Base-by-base conservation (phyloP, 805 yeast species). In the Saccharomycopsis babjevae region DNA sequence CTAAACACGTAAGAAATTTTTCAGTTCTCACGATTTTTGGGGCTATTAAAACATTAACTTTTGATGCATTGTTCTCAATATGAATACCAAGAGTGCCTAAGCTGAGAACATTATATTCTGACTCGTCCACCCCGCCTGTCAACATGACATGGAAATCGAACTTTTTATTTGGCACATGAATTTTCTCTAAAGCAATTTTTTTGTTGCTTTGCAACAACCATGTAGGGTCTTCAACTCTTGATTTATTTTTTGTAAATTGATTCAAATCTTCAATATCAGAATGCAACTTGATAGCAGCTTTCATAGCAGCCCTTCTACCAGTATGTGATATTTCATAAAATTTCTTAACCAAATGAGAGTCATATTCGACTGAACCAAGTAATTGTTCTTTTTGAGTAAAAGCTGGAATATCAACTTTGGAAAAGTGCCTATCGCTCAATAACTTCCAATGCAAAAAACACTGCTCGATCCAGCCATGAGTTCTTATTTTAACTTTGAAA, bases 391-490 rank as follows among this genome's bases (percentile, higher is more conserved):
- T 59, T 5, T 50, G 56, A 60, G 15, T 68, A 69, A 81, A 81
- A 46, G 70, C 67, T 78, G 76, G 56, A 83, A 72, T 28, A 75
- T 73, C 2, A 3, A 46, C 52, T 32, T 46, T 46, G 83, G 79
- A 20, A 34, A 54, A 61, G 60, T 76, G 75, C 1, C 81, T 68
- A n/a, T 77, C 75, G 15, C 78, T 76, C 54, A 80, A 72, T 13
- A 59, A 32, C 75, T 73, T 73, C 92, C 94, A 88, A 55, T 77
- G 71, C 0, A 80, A 75, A 64, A 79, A 93, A 50, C 90, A 80
- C 59, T 88, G 92, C 68, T 93, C 98, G 15, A 93, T 72, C 99
- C 99, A 93, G 15, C 85, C 68, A 71, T 90, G 97, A 68, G 88
- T 91, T 0, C 89, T 84, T 1, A 86, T 76, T 36, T 78, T 77